Evolutionary conservation across 441 rosid species (phyloP).

Genomic region (Syzygium malaccense): DNA sequence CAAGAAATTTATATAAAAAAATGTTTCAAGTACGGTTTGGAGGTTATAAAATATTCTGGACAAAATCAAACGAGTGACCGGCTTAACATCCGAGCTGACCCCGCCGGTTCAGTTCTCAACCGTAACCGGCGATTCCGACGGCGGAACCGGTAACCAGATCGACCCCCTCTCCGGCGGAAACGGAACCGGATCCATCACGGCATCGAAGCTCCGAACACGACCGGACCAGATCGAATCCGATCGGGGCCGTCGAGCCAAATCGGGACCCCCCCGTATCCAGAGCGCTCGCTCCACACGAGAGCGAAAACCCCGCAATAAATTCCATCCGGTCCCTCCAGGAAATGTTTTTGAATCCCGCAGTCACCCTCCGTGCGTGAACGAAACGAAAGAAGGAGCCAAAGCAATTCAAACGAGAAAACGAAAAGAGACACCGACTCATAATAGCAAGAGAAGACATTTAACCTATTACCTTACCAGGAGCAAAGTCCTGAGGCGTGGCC

Average conservation of each 20-base stretch:
- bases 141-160: neutral
- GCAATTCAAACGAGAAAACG: neutral
- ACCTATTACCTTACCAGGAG: too few relatives aligned
- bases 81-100: fast-evolving
- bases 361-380: neutral
- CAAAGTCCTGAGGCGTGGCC: too few relatives aligned
- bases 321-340: neutral
- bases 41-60: fast-evolving
- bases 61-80: neutral
- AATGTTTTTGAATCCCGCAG: neutral
- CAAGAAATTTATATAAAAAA: neutral
- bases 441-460: neutral
- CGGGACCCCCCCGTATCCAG: too few relatives aligned
- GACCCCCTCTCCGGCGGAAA: neutral
- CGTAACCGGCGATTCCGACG: neutral
- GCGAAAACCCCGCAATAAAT: neutral
- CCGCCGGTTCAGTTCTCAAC: fast-evolving
- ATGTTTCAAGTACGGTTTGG: fast-evolving
- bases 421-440: neutral
- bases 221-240: too few relatives aligned
- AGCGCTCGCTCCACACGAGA: neutral
- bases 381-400: neutral
- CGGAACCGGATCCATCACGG: too few relatives aligned
- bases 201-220: too few relatives aligned
- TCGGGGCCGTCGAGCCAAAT: too few relatives aligned